phyloP scores from a whole-genome alignment of 805 yeast genomes.

The Starmerella bombi region DNA sequence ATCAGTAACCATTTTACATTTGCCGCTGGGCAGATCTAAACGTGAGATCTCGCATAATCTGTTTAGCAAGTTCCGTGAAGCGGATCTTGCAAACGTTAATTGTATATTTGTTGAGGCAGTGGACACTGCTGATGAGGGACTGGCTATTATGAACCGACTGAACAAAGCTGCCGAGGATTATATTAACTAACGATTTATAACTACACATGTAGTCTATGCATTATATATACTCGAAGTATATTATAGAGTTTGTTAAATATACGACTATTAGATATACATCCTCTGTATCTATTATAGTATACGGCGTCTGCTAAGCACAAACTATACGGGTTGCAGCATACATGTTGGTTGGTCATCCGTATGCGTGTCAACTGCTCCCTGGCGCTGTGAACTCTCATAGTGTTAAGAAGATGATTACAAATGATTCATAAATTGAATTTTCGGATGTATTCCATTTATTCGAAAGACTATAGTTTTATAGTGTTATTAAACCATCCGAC shows the following conservation, averaged over 20 bases:
- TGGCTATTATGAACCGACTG: constrained; percentile 88
- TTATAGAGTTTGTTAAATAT: neutral
- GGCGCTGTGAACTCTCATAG: no score
- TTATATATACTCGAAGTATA: neutral
- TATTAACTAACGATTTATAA: neutral
- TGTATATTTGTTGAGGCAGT: constrained; percentile 76
- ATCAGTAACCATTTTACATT: constrained; percentile 8
- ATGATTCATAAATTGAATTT: no score
- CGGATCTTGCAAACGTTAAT: constrained; percentile 58
- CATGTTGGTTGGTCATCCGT: no score
- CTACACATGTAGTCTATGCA: neutral
- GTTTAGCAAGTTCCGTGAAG: constrained; percentile 58
- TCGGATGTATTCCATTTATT: no score
- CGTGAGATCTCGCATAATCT: constrained; percentile 59
- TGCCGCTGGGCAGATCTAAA: constrained; percentile 36
- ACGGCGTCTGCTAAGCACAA: no score
- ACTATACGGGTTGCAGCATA: no score
- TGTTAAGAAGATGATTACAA: no score
- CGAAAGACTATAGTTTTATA: no score
- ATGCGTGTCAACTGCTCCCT: no score
- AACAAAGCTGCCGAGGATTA: constrained; percentile 54
- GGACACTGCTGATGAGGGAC: constrained; percentile 61
- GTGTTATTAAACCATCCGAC: no score
- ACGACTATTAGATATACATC: neutral
- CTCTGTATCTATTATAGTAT: neutral